These are phyloP conservation scores for Cajanus cajan DNA, from an alignment of 306 rosid genomes.

Conservation along the genomic window DNA sequence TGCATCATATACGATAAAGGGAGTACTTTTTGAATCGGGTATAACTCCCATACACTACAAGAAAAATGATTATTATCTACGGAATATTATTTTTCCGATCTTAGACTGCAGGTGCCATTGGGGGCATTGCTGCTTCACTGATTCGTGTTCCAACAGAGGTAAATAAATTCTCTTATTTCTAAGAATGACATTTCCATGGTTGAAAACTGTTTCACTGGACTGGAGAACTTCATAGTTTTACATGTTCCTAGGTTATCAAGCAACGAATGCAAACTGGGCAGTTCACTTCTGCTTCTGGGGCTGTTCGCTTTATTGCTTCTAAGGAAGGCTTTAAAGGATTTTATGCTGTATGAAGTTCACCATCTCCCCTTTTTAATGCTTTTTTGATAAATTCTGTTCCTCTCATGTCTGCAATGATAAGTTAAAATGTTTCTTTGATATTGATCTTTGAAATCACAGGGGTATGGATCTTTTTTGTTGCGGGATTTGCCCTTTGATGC, in stretches of 20 bases:
- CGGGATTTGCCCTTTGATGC: slow-evolving; percentile 97
- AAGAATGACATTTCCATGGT: slow-evolving; percentile 14
- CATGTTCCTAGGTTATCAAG: slow-evolving; percentile 75
- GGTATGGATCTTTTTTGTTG: too few relatives aligned
- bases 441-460: slow-evolving; percentile 31
- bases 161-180: too few relatives aligned
- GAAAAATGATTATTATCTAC: too few relatives aligned
- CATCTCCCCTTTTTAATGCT: slow-evolving; percentile 3
- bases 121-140: slow-evolving; percentile 92
- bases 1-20: too few relatives aligned
- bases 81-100: too few relatives aligned
- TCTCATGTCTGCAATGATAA: not conserved
- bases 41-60: too few relatives aligned
- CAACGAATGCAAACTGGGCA: slow-evolving; percentile 99
- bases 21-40: too few relatives aligned
- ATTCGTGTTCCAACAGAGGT: slow-evolving; percentile 99
- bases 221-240: slow-evolving; percentile 23
- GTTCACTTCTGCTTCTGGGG: slow-evolving; percentile 76
- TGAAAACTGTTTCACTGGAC: slow-evolving; percentile 15
- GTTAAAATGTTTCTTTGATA: slow-evolving; percentile 2
- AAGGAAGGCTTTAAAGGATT: slow-evolving; percentile 86
- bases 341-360: slow-evolving; percentile 64
- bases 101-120: slow-evolving; percentile 95
- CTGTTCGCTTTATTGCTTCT: slow-evolving; percentile 75
- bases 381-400: slow-evolving; percentile 10